A percentile compares a stretch with the other conserved stretches of the same genome.
Evolutionary conservation across 1,139 yeast genomes (phyloP).

Genomic region (Hyphopichia burtonii): DNA sequence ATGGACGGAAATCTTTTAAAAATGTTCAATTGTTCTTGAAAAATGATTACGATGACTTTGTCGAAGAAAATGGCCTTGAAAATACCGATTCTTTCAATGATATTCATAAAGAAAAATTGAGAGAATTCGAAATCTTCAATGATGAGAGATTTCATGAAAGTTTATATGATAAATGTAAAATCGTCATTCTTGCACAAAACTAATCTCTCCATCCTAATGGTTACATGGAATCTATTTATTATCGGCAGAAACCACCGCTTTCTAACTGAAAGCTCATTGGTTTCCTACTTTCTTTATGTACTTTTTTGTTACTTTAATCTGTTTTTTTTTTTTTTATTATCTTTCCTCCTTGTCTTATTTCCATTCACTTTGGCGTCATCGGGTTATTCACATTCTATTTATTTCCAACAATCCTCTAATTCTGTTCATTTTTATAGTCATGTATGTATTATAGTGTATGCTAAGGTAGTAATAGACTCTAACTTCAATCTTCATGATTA

Average conservation of each 20-base stretch:
- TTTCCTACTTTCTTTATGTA: not conserved
- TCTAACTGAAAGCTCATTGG: not conserved
- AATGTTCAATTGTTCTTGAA: conserved; percentile 35
- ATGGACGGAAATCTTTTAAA: not conserved
- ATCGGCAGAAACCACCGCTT: too few relatives aligned
- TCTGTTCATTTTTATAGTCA: not conserved
- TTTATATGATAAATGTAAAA: conserved; percentile 46
- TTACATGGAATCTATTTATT: not conserved
- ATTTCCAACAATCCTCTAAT: not conserved
- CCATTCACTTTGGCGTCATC: not conserved
- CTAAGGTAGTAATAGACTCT: not conserved
- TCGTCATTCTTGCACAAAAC: conserved; percentile 24
- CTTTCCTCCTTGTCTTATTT: not conserved
- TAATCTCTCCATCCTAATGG: not conserved
- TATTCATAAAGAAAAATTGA: conserved; percentile 20
- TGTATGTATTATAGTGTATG: not conserved
- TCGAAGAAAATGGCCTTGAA: conserved; percentile 28
- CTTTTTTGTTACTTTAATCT: not conserved
- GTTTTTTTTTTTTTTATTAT: not conserved
- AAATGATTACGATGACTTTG: conserved; percentile 43
- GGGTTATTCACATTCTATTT: not conserved
- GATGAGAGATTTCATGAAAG: conserved; percentile 43
- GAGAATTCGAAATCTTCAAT: conserved; percentile 38
- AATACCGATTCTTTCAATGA: conserved; percentile 22
- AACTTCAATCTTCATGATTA: too few relatives aligned